Percentiles rank a stretch among this genome's conserved stretches.
phyloP scores from a whole-genome alignment of 192 early-diverging fungal genomes.

The Podila epicladia region DNA sequence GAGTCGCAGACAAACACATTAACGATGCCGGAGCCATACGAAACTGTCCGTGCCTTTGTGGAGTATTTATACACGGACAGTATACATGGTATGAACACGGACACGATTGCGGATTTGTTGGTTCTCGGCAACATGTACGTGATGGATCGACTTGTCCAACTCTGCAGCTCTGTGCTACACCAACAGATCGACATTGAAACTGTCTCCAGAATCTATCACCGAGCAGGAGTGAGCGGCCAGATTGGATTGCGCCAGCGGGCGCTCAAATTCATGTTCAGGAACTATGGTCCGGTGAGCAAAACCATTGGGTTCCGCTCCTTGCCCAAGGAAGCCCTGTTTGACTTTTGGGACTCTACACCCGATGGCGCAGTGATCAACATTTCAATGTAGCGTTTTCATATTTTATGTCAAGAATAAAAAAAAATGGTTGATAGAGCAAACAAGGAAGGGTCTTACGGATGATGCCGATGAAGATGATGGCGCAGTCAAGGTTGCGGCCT shows the following conservation, averaged over 20 bases:
- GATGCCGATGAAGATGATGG: neutral
- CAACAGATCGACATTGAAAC: constrained; percentile 59
- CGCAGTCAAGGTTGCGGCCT: neutral
- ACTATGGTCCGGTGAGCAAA: constrained; percentile 69
- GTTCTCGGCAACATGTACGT: constrained; percentile 70
- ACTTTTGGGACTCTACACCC: constrained; percentile 70
- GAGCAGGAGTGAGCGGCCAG: constrained; percentile 61
- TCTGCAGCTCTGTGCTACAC: constrained; percentile 60
- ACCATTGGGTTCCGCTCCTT: constrained; percentile 63
- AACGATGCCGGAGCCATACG: constrained; percentile 61
- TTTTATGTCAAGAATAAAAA: too few relatives aligned
- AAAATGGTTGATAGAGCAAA: neutral
- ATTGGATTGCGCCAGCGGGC: constrained; percentile 60
- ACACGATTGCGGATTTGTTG: constrained; percentile 62
- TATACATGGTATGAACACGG: constrained; percentile 47
- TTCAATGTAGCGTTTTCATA: neutral
- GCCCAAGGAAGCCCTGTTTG: constrained; percentile 60
- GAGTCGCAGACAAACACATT: constrained; percentile 59
- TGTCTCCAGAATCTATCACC: constrained; percentile 64
- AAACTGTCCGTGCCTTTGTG: constrained; percentile 62
- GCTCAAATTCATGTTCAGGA: constrained; percentile 63
- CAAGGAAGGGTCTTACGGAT: neutral
- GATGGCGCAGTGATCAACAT: constrained; percentile 56
- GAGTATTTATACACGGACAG: constrained; percentile 68
- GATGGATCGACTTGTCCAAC: constrained; percentile 59